These are phyloP conservation scores for Anthoceros angustus DNA, from an alignment of 225 moss, liverwort and hornwort species.

Conservation along the genomic window DNA sequence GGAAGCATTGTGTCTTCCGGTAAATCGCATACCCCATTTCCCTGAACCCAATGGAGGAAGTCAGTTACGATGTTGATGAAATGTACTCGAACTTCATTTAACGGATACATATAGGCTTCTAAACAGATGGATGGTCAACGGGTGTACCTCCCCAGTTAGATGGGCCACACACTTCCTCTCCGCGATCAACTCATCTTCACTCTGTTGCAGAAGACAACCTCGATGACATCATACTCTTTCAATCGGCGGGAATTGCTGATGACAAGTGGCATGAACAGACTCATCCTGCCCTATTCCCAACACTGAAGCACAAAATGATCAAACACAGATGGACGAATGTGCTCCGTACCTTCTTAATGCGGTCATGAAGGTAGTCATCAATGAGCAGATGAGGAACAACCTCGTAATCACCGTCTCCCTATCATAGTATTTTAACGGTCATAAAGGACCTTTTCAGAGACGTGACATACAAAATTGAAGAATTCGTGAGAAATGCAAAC, in stretches of 20 bases:
- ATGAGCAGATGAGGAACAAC: slow-evolving; percentile 43
- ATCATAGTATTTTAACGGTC: not conserved
- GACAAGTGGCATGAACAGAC: not conserved
- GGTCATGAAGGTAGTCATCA: slow-evolving; percentile 51
- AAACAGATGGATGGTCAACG: not conserved
- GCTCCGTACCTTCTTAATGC: slow-evolving; percentile 50
- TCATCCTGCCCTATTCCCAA: not conserved
- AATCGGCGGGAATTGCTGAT: not conserved
- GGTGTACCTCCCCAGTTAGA: slow-evolving; percentile 45
- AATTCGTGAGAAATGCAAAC: slow-evolving; percentile 4
- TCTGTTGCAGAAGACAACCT: slow-evolving; percentile 13
- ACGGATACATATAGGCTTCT: not conserved
- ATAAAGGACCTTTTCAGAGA: not conserved
- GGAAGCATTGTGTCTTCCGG: not conserved
- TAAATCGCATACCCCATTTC: slow-evolving; percentile 1
- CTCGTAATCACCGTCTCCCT: slow-evolving; percentile 82
- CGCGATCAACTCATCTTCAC: slow-evolving; percentile 58
- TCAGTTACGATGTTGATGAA: not conserved
- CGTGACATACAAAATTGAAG: not conserved
- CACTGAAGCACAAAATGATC: not conserved
- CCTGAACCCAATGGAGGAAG: not conserved
- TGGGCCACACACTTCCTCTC: slow-evolving; percentile 85
- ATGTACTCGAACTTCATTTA: not conserved
- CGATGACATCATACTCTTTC: not conserved
- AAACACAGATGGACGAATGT: not conserved